Base-by-base conservation (phyloP, 257 asterid species). In the Solanum arcanum region DNA sequence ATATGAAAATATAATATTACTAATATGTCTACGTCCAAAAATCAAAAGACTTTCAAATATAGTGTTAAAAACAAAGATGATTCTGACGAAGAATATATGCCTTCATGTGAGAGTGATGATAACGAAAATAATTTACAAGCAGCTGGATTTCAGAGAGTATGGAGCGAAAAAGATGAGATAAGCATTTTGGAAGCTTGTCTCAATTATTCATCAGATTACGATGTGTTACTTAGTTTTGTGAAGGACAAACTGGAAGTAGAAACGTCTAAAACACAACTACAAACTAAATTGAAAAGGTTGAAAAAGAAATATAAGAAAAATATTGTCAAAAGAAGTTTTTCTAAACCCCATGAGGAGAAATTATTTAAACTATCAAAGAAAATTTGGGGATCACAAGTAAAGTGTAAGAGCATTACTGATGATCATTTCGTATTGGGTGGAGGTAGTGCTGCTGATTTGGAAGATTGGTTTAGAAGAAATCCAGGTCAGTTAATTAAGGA, bases 61-160 rank as follows among this genome's bases (percentile, higher is more conserved):
- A 0, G 4, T 20, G 0, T 3, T 8, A 7, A 2, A 9, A 18
- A 68, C 3, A 46, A 12, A 46, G 18, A 47, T 6, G 39, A 14
- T 27, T 27, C 12, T 1, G 39, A 27, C 8, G 15, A 3, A 68
- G 39, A 68, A 5, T 68, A 11, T 5, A 13, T 2, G 3, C 39
- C 75, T 68, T 68, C 74, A 3, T 6, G 2, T 13, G 74, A 1
- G 21, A 68, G 15, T 68, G 2, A 14, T 66, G 20, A 66, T 27
- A 27, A 21, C 31, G 3, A 13, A 27, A 27, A 2, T 10, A 27
- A 6, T 2, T 6, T 16, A 13, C 10, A 47, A 13, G 56, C 2
- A 13, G 21, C 3, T 3, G 37, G 2, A 11, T 9, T 9, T 72
- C 42, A 9, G 25, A 33, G 4, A 72, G 5, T 16, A 33, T 72